Base-by-base conservation (phyloP, 495 filamentous ascomycete species). In the Xylaria sp. region DNA sequence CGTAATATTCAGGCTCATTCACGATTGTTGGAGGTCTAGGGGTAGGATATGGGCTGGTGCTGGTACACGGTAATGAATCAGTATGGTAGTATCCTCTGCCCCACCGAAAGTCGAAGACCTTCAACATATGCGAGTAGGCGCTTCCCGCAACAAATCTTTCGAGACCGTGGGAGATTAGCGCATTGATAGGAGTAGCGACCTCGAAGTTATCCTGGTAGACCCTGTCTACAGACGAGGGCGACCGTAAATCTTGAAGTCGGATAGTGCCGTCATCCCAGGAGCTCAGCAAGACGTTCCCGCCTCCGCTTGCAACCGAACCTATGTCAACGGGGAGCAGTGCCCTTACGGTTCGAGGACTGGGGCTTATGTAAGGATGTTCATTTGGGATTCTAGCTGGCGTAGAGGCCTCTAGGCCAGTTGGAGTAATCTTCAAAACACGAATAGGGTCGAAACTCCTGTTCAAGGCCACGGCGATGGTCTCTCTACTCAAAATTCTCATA, bases 21-120 rank as follows among this genome's bases (percentile, higher is more conserved):
- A 74, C 67, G 15, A 69, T 58, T 19, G 68, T 71, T 0, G 76
- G 81, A 12, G 66, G 52, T 9, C 70, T 72, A 0, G 82, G 83
- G 5, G 41, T 31, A 3, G 83, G 82, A 50, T 80, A 82, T 0
- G 84, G 84, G 0, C 17, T 31, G 0, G 63, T 50, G 26, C 46
- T 72, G 8, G 75, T 50, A 59, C 84, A 86, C 0, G 83, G 76
- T 4, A 86, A 75, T 7, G 76, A 79, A 1, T 79, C 74, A 14
- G 81, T 84, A 58, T 86, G 80, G 33, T 83, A 78, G 68, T 86
- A 86, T 4, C 70, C 55, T 69, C 80, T 82, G 0, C 79, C 70
- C 81, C 81, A 84, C 11, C 84, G 83, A 41, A 84, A 85, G 77
- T 86, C 84, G 61, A 85, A 86, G 1, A 86, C 71, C 63, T 85